These are phyloP conservation scores for Groenewaldozyma auringiensis DNA, from an alignment of 1,139 yeast species.

Conservation along the genomic window DNA sequence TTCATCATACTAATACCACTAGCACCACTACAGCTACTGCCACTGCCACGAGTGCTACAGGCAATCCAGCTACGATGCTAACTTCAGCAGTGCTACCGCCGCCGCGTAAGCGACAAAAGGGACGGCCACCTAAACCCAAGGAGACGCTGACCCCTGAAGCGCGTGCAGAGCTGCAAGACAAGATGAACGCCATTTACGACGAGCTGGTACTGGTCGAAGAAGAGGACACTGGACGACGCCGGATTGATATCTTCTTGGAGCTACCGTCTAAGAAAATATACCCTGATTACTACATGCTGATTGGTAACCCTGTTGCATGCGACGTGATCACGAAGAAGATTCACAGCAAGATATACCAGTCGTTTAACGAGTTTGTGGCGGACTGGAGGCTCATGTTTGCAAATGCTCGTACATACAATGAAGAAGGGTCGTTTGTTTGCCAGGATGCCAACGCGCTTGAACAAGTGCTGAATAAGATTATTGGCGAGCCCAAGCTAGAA, in stretches of 20 bases:
- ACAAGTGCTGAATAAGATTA: constrained; percentile 20
- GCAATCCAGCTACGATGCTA: too few species aligned
- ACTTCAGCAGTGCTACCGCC: too few species aligned
- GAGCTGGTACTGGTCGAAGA: constrained; percentile 17
- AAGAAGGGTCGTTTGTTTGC: constrained; percentile 78
- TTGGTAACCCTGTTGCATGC: constrained; percentile 75
- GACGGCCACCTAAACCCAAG: constrained; percentile 5
- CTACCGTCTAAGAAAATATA: constrained; percentile 63
- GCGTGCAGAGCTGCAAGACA: constrained; percentile 21
- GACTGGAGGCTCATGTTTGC: constrained; percentile 72
- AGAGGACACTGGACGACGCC: constrained; percentile 27
- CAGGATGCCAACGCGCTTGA: constrained; percentile 69
- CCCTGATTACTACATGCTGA: constrained; percentile 81
- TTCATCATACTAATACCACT: not conserved
- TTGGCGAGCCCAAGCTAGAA: too few species aligned
- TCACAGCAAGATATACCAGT: constrained; percentile 43
- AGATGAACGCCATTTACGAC: constrained; percentile 19
- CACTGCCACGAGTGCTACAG: not conserved
- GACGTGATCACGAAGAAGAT: constrained; percentile 40
- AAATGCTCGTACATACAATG: constrained; percentile 83
- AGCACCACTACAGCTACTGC: not conserved
- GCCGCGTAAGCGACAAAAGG: constrained; percentile 1
- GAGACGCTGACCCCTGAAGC: constrained; percentile 15
- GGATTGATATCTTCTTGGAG: constrained; percentile 55
- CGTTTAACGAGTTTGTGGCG: constrained; percentile 53